Conservation (phyloP, 257 asterid species). For the Solanum medicagineum region DNA sequence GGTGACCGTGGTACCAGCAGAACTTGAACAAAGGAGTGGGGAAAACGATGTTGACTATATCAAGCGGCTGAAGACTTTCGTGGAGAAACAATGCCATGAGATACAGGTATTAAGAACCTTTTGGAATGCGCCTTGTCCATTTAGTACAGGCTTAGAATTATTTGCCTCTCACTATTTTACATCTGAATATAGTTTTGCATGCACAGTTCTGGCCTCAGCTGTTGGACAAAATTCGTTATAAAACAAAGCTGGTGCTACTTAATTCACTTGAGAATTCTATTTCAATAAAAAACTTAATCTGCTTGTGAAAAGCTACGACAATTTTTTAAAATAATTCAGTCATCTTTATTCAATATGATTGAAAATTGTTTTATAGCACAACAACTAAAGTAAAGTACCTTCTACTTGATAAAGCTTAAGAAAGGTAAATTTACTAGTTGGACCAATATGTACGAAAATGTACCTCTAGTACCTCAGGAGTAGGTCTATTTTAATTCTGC, state of each 20-base stretch:
- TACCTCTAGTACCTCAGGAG: neutral
- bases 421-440: neutral
- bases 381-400: neutral
- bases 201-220: neutral
- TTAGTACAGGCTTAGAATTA: neutral
- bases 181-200: neutral
- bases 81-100: constrained; percentile 88
- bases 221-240: neutral
- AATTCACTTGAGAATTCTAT: neutral
- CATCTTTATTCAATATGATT: neutral
- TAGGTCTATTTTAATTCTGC: neutral
- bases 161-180: neutral
- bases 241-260: neutral
- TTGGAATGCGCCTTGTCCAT: neutral
- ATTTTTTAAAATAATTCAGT: neutral
- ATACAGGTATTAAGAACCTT: constrained; percentile 72
- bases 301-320: neutral
- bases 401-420: neutral
- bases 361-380: neutral
- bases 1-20: constrained; percentile 79
- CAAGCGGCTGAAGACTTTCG: constrained; percentile 53
- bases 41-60: constrained; percentile 68
- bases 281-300: neutral
- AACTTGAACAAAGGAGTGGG: constrained; percentile 57
- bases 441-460: neutral